Evolutionary conservation across 139 green algal genomes (phyloP), one percentile per base, ranked within the genome.

Genomic region (Coelastrella sp.): DNA sequence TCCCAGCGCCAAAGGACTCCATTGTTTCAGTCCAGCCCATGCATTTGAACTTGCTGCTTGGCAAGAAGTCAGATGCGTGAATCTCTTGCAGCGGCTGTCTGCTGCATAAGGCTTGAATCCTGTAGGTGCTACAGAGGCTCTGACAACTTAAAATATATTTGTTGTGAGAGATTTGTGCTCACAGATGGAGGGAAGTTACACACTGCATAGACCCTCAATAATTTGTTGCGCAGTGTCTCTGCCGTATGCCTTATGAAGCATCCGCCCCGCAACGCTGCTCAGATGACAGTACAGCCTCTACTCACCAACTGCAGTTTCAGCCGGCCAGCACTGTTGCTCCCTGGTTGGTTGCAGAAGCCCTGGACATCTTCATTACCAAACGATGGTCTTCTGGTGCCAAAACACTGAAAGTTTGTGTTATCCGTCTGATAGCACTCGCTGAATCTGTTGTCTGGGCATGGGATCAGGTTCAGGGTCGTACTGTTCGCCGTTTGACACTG

Each of bases 351-450:
- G 74, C 74, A 80, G 74, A 59, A 80, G 24, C 25, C 24, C 9
- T 59, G 25, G 10, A 80, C 74, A 80, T 80, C 74, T 9, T 80
- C 74, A 58, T 80, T 80, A 59, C 74, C 25, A 17, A 59, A 80
- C 7, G 10, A 20, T 19, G 74, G 74, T 10, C 74, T 57, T 17
- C 74, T 57, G 8, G 8, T 57, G 4, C 74, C 74, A 57, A 58
- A 58, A 19, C 74, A 80, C 25, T 80, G 74, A 7, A 80, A 80
- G 25, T 59, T 7, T 19, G 74, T 80, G 20, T 80, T 24, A 57
- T 17, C 1, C 4, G 24, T 59, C 74, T 80, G 74, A 17, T 58
- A 80, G 74, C 74, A 80, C 74, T 80, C 74, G 8, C 10, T 20
- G 25, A 80, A 80, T 14, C 74, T 57, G 19, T 24, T 24, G 19